phyloP scores from a whole-genome alignment of 345 rosid species.

The Viola odorata region DNA sequence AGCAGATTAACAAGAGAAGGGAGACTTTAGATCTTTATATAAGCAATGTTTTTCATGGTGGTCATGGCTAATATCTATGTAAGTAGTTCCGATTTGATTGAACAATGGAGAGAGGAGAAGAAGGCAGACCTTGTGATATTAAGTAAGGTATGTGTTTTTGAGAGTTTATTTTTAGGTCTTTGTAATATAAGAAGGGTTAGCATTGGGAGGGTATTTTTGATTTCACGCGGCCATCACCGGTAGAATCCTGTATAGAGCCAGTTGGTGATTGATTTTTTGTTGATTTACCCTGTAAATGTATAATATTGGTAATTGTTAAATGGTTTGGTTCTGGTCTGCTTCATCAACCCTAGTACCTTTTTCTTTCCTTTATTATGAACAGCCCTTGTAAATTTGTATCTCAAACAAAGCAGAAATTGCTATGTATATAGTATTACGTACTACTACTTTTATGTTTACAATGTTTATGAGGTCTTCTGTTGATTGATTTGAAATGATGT shows the following conservation, averaged over 20 bases:
- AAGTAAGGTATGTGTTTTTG: constrained; percentile 16
- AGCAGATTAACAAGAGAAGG: constrained; percentile 32
- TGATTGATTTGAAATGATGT: no score
- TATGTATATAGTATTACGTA: no score
- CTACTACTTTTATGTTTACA: no score
- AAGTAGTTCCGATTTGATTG: constrained; percentile 33
- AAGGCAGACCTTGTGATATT: constrained; percentile 18
- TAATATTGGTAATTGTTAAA: constrained; percentile 15
- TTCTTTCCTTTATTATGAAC: not conserved
- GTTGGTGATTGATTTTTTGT: constrained; percentile 31
- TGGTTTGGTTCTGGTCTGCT: not conserved
- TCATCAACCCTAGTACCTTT: not conserved
- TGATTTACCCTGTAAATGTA: constrained; percentile 28
- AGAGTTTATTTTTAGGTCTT: constrained; percentile 22
- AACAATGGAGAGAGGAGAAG: constrained; percentile 5
- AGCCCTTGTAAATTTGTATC: not conserved
- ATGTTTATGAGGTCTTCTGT: no score
- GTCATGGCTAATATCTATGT: constrained; percentile 30
- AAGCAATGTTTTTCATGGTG: constrained; percentile 18
- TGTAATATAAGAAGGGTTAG: constrained; percentile 30
- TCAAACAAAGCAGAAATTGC: not conserved
- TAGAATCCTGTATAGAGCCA: constrained; percentile 29
- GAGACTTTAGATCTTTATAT: constrained; percentile 24
- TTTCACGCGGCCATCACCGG: constrained; percentile 21
- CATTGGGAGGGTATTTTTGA: constrained; percentile 7